Percentiles rank a stretch among this genome's conserved stretches.
Conservation (phyloP, 768 basidiomycete species). For the Tubosaeta sp. region DNA sequence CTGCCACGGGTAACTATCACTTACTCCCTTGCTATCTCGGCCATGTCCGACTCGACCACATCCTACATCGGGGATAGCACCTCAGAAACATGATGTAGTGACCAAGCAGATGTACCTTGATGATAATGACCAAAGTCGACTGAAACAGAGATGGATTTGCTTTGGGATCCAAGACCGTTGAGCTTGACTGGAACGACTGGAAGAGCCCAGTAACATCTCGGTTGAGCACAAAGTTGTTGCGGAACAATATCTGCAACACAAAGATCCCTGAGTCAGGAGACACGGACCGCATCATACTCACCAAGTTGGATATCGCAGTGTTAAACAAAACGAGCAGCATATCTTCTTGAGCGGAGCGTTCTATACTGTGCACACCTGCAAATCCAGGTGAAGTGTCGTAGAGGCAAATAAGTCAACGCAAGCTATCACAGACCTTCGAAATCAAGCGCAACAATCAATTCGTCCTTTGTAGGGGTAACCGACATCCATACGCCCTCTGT, state of each 20-base stretch:
- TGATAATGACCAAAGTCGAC: slow-evolving; percentile 57
- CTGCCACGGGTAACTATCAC: slow-evolving; percentile 9
- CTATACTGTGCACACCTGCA: slow-evolving; percentile 57
- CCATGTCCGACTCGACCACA: slow-evolving; percentile 57
- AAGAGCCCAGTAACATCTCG: slow-evolving; percentile 59
- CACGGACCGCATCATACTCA: too few species aligned
- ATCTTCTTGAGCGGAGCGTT: slow-evolving; percentile 60
- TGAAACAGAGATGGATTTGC: slow-evolving; percentile 56
- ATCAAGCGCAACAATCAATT: slow-evolving; percentile 54
- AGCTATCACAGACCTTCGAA: slow-evolving; percentile 46
- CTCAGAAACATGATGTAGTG: not conserved
- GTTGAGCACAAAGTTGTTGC: slow-evolving; percentile 61
- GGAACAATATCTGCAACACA: slow-evolving; percentile 48
- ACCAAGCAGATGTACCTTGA: slow-evolving; percentile 39
- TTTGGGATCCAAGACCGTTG: slow-evolving; percentile 52
- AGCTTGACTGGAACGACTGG: slow-evolving; percentile 58
- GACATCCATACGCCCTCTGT: slow-evolving; percentile 70
- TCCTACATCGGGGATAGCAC: slow-evolving; percentile 39
- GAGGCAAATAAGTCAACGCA: too few species aligned
- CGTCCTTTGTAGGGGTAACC: slow-evolving; percentile 53
- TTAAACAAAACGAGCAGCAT: slow-evolving; percentile 62
- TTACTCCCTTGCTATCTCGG: slow-evolving; percentile 55
- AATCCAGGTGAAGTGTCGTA: too few species aligned
- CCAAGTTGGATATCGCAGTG: slow-evolving; percentile 61
- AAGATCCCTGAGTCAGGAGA: not conserved